phyloP scores from a whole-genome alignment of 1,284 basidiomycete species.

The Rhodotorula mucilaginosa region DNA sequence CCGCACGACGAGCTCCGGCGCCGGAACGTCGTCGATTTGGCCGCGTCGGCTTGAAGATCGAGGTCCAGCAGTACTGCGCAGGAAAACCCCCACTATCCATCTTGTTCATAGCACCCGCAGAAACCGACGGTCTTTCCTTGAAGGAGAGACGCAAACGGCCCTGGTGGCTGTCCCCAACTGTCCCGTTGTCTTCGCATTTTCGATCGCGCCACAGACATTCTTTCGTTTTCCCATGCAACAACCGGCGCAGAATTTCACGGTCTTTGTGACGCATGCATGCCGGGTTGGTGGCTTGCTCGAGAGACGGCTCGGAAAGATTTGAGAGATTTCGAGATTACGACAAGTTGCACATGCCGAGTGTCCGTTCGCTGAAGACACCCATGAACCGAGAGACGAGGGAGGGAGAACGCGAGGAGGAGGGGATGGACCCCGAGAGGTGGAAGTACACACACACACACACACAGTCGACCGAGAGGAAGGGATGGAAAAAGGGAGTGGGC shows the following conservation, averaged over 20 bases:
- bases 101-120: not conserved
- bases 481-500: not conserved
- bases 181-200: too few species aligned
- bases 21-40: not conserved
- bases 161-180: too few species aligned
- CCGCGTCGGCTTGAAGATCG: not conserved
- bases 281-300: too few species aligned
- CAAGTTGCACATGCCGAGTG: not conserved
- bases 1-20: slow-evolving; percentile 24
- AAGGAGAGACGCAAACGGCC: too few species aligned
- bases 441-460: not conserved
- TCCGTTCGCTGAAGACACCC: not conserved
- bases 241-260: too few species aligned
- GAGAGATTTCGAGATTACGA: not conserved
- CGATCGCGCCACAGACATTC: too few species aligned
- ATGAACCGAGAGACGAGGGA: not conserved
- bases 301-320: not conserved
- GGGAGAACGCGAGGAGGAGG: not conserved
- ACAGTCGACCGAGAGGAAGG: slow-evolving; percentile 2
- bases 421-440: not conserved
- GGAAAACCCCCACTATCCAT: not conserved
- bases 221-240: too few species aligned
- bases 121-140: too few species aligned
- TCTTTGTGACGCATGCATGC: too few species aligned
- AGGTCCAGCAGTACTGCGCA: not conserved